A percentile compares a stretch with the other conserved stretches of the same genome.
These are phyloP conservation scores for Colletotrichum sp. DNA, from an alignment of 2,329 filamentous ascomycete genomes.

Conservation along the genomic window DNA sequence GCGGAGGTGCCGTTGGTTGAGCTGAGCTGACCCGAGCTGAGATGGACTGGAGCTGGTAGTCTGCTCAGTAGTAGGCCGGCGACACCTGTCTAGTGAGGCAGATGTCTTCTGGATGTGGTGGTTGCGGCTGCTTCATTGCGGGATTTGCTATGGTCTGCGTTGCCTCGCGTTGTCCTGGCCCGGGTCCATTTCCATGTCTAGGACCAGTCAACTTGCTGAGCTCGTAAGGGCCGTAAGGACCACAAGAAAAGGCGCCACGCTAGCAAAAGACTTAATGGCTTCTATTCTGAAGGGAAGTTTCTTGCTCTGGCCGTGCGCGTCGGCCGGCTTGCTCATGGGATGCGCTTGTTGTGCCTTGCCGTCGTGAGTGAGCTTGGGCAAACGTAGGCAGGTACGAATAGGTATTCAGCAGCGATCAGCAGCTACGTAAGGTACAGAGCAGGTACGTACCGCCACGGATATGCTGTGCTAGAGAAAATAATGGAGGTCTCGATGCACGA, in stretches of 20 bases:
- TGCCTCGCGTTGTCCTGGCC: background rate
- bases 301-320: background rate
- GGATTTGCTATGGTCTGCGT: background rate
- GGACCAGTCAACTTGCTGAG: background rate
- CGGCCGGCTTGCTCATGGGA: background rate
- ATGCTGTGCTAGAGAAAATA: background rate
- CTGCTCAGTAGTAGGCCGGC: background rate
- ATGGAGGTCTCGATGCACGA: background rate
- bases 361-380: background rate
- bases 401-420: background rate
- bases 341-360: background rate
- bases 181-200: background rate
- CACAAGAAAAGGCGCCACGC: background rate
- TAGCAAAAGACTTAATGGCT: background rate
- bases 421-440: background rate
- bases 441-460: background rate
- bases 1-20: slow-evolving; percentile 5
- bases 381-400: background rate
- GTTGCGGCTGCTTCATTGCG: background rate
- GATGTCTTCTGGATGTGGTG: background rate
- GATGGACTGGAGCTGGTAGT: background rate
- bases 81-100: background rate
- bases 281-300: background rate
- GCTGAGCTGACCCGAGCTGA: background rate
- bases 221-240: background rate